These are phyloP conservation scores for Ramaria sp. DNA, from an alignment of 768 basidiomycete species.

Conservation along the genomic window DNA sequence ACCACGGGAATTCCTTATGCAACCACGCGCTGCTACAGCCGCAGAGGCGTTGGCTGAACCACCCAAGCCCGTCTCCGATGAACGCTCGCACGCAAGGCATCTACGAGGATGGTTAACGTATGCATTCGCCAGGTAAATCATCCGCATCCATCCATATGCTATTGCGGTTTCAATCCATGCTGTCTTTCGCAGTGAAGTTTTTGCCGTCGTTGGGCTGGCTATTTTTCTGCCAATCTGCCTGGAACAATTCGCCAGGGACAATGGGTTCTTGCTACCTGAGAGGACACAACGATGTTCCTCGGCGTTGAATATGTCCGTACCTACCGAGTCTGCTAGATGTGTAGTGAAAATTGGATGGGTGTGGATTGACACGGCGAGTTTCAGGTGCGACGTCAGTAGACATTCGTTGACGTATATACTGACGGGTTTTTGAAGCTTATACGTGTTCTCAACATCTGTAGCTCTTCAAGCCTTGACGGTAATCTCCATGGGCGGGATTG, in stretches of 20 bases:
- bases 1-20: neutral
- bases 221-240: slow-evolving; percentile 76
- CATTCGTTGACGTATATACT: neutral
- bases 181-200: slow-evolving; percentile 49
- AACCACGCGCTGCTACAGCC: neutral
- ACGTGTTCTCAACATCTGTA: slow-evolving; percentile 81
- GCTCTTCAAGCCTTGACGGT: slow-evolving; percentile 88
- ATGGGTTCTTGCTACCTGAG: slow-evolving; percentile 70
- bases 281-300: slow-evolving; percentile 45
- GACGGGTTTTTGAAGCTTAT: slow-evolving; percentile 42
- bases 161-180: neutral
- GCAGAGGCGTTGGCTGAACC: neutral
- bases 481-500: slow-evolving; percentile 87
- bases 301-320: slow-evolving; percentile 8
- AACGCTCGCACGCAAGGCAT: slow-evolving; percentile 12
- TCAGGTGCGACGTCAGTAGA: slow-evolving; percentile 46
- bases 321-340: slow-evolving; percentile 39
- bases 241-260: slow-evolving; percentile 84
- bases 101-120: slow-evolving; percentile 76
- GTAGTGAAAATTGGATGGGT: slow-evolving; percentile 72
- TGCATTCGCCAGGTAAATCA: slow-evolving; percentile 64
- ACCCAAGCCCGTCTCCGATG: neutral
- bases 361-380: slow-evolving; percentile 89
- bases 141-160: neutral
- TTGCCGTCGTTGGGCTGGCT: slow-evolving; percentile 71